A percentile compares a stretch with the other conserved stretches of the same genome.
Conservation (phyloP, 768 basidiomycete genomes). For the Psilocybe azurescens region DNA sequence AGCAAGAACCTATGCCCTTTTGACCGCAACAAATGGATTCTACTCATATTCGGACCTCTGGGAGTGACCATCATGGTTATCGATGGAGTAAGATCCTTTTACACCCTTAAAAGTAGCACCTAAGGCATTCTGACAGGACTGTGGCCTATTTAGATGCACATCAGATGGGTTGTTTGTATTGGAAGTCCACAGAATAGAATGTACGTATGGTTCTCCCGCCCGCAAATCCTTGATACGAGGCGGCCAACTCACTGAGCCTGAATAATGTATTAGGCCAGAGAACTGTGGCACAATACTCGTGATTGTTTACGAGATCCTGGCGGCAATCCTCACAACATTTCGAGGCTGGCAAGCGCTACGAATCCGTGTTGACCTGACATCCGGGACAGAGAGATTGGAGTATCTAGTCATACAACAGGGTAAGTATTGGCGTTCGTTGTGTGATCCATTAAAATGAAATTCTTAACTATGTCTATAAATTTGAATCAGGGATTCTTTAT, state of each 20-base stretch:
- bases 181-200: background rate
- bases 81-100: background rate
- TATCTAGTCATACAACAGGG: constrained; percentile 1
- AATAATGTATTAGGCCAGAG: too few relatives aligned
- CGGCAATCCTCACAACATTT: background rate
- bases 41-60: background rate
- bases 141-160: background rate
- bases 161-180: background rate
- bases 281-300: background rate
- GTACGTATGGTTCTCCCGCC: background rate
- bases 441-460: too few relatives aligned
- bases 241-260: too few relatives aligned
- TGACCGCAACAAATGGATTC: background rate
- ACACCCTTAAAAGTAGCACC: too few relatives aligned
- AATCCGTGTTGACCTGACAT: background rate
- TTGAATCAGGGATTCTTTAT: background rate
- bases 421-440: background rate
- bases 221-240: too few relatives aligned
- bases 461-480: too few relatives aligned
- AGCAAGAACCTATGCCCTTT: constrained; percentile 1
- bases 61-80: background rate
- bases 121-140: too few relatives aligned
- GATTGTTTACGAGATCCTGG: constrained; percentile 1
- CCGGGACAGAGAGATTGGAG: background rate
- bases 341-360: constrained; percentile 2